Evolutionary conservation across 2,329 filamentous ascomycete species (phyloP), one percentile per base, ranked within the genome.

Genomic region (Diaporthe longicolla): DNA sequence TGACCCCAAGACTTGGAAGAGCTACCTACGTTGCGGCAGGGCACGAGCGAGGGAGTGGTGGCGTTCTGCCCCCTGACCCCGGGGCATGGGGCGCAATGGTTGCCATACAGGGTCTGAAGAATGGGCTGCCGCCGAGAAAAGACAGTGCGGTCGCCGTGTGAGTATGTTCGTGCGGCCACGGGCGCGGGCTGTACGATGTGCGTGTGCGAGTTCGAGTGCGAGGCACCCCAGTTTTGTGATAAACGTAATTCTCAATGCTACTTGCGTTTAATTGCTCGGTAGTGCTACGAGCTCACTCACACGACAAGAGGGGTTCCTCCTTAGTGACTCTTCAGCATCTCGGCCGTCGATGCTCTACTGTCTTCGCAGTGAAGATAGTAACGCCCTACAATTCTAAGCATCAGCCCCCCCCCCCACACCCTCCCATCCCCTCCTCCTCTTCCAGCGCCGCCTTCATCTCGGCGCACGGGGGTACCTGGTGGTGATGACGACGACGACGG

Each of bases 81-180:
- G 92, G 92, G 40, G 92, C 92, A 6, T 91, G 92, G 85, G 92
- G 91, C n/a, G 87, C 92, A 32, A 91, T 91, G 87, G 87, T 89
- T 21, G 87, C 84, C 2, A 85, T 89, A 57, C 81, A 82, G 76
- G 86, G 84, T 1, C 74, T 88, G 66, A 69, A 52, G 19, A 52
- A 69, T 24, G 74, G 74, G 45, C 50, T 54, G n/a, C 29, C 37
- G 32, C 32, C 69, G 6, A 63, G 57, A 19, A 71, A 71, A 35
- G 69, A 61, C 32, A 63, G 45, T 43, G 57, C 43, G 13, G 55
- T 71, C 13, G 43, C 57, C 17, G 66, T 58, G 21, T 70, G 43
- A 61, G 58, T 26, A 26, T n/a, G 26, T 11, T 32, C 29, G 29
- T 32, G 29, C 29, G 29, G 29, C 29, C 29, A 32, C 29, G 29